Conservation (phyloP, 192 early-diverging fungal genomes). For the Rhizophagus clarus region DNA sequence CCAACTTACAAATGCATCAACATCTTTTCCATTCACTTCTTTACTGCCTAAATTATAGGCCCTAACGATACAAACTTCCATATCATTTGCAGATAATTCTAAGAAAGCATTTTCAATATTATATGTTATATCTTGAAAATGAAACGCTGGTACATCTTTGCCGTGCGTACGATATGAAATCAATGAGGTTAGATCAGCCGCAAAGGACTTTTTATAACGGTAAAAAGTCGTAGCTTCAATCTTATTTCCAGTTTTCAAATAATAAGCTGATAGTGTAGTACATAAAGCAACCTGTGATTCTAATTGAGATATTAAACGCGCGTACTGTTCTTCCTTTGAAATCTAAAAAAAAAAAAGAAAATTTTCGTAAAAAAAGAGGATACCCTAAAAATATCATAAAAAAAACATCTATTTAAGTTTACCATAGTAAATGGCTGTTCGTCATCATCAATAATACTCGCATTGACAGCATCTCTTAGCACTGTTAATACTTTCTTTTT, state of each 20-base stretch:
- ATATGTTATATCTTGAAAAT: conserved; percentile 61
- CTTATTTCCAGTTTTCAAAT: conserved; percentile 52
- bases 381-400: not conserved
- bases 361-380: not conserved
- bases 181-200: conserved; percentile 56
- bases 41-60: conserved; percentile 58
- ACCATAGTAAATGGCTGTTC: not conserved
- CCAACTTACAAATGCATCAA: conserved; percentile 69
- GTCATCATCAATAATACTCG: not conserved
- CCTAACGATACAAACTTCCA: conserved; percentile 62
- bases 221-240: conserved; percentile 54
- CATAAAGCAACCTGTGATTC: conserved; percentile 59
- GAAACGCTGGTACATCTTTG: conserved; percentile 46
- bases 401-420: not conserved
- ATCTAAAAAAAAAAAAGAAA: conserved; percentile 16
- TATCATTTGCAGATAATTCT: conserved; percentile 66
- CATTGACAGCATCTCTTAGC: conserved; percentile 24
- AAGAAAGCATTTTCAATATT: conserved; percentile 47
- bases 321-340: conserved; percentile 46
- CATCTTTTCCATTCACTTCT: conserved; percentile 54
- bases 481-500: conserved; percentile 38
- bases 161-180: conserved; percentile 41
- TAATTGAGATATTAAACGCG: conserved; percentile 50
- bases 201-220: conserved; percentile 60
- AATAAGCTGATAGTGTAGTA: conserved; percentile 43